Evolutionary conservation across 805 yeast species (phyloP), one percentile per base, ranked within the genome.

Genomic region (Metschnikowia proteae): DNA sequence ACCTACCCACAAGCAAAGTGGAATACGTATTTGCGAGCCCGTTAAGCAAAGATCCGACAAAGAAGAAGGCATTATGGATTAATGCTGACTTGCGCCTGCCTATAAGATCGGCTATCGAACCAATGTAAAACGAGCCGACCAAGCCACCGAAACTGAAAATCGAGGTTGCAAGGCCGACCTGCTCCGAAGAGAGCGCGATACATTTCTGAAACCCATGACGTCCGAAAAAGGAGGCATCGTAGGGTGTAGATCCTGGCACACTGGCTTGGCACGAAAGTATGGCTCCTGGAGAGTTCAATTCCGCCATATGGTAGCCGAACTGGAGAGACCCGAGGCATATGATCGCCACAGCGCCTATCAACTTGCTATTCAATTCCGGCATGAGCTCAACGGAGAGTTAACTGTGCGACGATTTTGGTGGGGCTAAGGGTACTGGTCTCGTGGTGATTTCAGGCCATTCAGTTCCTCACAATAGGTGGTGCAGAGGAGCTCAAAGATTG

Each of bases 271-370:
- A 88, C 8, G 87, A 77, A 42, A 89, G 73, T 30, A 80, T 78
- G 10, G 78, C 76, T 49, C 86, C 86, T 0, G 97, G 97, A 5
- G 97, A 96, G 67, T 92, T 92, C 63, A 92, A 75, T 64, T 91
- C 97, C 1, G 97, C 85, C 85, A 92, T 84, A 64, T 94, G 98
- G 64, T 87, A 89, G 1, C 99, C 99, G 65, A 85, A 94, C 65
- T 90, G 97, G 9, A 91, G 71, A 2, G 96, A 81, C 2, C 91
- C 90, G 25, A 89, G 60, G 56, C 95, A 86, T 5, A 84, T 81
- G 9, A 86, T 80, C 0, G 75, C 60, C 1, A 80, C 79, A 2
- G 82, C 66, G 7, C 66, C 47, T 1, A 81, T 48, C 42, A 84
- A 66, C 31, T 61, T 56, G 11, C 54, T 23, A 0, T 79, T 57